These are phyloP conservation scores for Penicillium lividum DNA, from an alignment of 495 filamentous ascomycete species.

Conservation along the genomic window DNA sequence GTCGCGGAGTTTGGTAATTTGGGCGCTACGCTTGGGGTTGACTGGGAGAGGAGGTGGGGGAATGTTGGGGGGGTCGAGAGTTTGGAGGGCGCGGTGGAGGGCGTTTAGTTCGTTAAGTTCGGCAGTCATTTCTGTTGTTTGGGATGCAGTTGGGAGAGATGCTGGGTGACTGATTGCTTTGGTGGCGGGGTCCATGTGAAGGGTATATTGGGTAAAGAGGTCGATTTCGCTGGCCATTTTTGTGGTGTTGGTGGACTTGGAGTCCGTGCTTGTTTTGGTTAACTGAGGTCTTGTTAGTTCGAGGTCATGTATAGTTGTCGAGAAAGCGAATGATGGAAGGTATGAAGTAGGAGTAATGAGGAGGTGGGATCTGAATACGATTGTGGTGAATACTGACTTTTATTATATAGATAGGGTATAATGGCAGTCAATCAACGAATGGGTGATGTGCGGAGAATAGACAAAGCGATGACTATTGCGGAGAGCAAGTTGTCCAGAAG, in stretches of 20 bases:
- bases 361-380: background rate
- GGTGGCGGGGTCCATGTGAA: slow-evolving; percentile 73
- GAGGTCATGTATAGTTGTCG: slow-evolving; percentile 6
- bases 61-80: slow-evolving; percentile 52
- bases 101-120: slow-evolving; percentile 72
- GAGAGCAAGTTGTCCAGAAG: slow-evolving; percentile 32
- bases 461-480: slow-evolving; percentile 7
- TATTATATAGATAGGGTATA: background rate
- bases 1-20: slow-evolving; percentile 89
- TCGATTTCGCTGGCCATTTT: slow-evolving; percentile 53
- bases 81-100: slow-evolving; percentile 71
- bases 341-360: background rate
- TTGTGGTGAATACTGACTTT: background rate
- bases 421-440: background rate
- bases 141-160: slow-evolving; percentile 32
- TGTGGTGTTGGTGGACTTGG: slow-evolving; percentile 11
- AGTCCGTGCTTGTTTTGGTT: slow-evolving; percentile 6
- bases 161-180: slow-evolving; percentile 70
- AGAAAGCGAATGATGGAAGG: background rate
- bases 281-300: slow-evolving; percentile 16
- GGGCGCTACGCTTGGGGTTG: slow-evolving; percentile 80
- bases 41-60: slow-evolving; percentile 80
- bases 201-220: slow-evolving; percentile 79
- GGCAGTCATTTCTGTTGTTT: slow-evolving; percentile 49
- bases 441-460: background rate